Base-by-base conservation (phyloP, 139 green algal genomes). In the Picochlorum sp. region DNA sequence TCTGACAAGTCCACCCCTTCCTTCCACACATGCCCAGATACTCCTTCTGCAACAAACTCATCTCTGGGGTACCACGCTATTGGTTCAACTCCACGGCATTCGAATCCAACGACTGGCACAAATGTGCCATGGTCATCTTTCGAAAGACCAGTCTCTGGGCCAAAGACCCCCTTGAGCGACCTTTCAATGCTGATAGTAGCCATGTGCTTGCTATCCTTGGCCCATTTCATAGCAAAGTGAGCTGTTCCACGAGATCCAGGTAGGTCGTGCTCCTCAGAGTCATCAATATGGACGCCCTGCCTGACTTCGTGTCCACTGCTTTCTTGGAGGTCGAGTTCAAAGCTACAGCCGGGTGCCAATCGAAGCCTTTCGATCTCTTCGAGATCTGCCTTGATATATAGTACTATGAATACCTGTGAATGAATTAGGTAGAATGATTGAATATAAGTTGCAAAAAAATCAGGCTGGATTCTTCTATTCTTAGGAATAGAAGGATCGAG, bases 71-170 rank as follows among this genome's bases (percentile, higher is more conserved):
- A 62, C 67, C 73, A 92, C 21, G 49, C 72, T 9, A 84, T 79
- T 21, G 82, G 74, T 21, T 92, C 85, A 49, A 92, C 49, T 10
- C 87, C 87, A 1, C 87, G 62, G 73, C 87, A 95, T 41, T 95
- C 87, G 62, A 95, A 91, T 1, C 69, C 85, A 7, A 90, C 71
- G 6, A 95, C 74, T 14, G 81, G 79, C 20, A 91, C 84, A 64
- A 81, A 92, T 28, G 74, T 73, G 44, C 77, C 67, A 4, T 74
- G 68, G 44, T 89, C 81, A 4, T 84, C 80, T 10, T 65, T 79
- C 21, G 67, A 78, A 34, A 77, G 68, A 20, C 47, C 47, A 41
- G 8, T 41, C 34, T 41, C 34, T 8, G 59, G 49, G 2, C 73
- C 63, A 1, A 77, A 85, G 0, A 90, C 65, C 8, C 72, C 74